A percentile compares a stretch with the other conserved stretches of the same genome.
These are phyloP conservation scores for Cadophora malorum DNA, from an alignment of 2,329 filamentous ascomycete genomes.

Conservation along the genomic window DNA sequence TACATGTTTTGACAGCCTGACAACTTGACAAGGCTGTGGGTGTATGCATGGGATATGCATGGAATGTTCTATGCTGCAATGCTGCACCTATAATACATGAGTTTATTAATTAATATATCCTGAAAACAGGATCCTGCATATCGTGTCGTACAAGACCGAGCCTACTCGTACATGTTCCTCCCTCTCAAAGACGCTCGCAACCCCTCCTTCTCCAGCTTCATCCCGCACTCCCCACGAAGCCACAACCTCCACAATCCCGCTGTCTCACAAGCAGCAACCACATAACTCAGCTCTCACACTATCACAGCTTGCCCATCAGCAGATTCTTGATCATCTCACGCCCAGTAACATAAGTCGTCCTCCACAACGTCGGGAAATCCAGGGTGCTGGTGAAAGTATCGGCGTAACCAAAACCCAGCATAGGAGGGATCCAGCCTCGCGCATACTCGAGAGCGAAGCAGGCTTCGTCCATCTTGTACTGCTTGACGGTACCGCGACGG, in stretches of 20 bases:
- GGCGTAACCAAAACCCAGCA: slow-evolving; percentile 89
- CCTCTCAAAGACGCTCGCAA: neutral
- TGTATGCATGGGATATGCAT: neutral
- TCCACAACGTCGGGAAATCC: slow-evolving; percentile 85
- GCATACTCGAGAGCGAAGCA: slow-evolving; percentile 88
- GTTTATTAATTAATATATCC: neutral
- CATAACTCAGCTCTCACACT: neutral
- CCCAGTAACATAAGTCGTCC: slow-evolving; percentile 75
- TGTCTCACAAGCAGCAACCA: neutral
- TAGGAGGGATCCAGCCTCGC: slow-evolving; percentile 88
- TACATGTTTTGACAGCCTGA: neutral
- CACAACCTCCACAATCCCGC: neutral
- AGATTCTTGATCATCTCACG: slow-evolving; percentile 79
- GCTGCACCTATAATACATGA: neutral
- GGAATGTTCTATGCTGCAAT: neutral
- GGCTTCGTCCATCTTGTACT: slow-evolving; percentile 79
- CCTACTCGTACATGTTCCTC: neutral
- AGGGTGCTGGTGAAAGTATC: slow-evolving; percentile 82
- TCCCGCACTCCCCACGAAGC: neutral
- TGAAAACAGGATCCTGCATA: slow-evolving; percentile 1
- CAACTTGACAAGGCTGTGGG: neutral
- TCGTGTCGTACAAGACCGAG: neutral
- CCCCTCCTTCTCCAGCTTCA: neutral
- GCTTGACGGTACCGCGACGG: slow-evolving; percentile 73
- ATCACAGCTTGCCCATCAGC: slow-evolving; percentile 57